Evolutionary conservation across 176 grass and related monocot genomes (phyloP).

Genomic region (Aegilops bicornis): DNA sequence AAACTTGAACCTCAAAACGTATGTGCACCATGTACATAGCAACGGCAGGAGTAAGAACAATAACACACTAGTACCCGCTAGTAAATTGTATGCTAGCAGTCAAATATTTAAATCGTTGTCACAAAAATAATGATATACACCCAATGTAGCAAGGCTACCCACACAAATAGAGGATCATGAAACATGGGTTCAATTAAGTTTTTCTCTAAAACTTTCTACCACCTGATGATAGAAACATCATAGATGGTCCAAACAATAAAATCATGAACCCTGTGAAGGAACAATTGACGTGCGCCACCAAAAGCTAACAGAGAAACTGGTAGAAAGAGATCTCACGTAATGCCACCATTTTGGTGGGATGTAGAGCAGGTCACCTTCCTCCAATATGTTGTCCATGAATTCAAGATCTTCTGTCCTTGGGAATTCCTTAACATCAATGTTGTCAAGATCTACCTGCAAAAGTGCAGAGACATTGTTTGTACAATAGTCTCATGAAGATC

Average conservation of each 20-base stretch:
- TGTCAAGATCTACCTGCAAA: slow-evolving; percentile 89
- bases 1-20: neutral
- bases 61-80: neutral
- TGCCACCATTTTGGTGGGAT: slow-evolving; percentile 98
- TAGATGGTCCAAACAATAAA: slow-evolving; percentile 25
- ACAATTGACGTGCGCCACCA: slow-evolving; percentile 59
- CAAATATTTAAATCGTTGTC: slow-evolving; percentile 29
- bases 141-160: neutral
- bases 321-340: slow-evolving; percentile 88
- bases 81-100: neutral
- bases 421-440: slow-evolving; percentile 56
- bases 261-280: slow-evolving; percentile 27
- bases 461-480: slow-evolving; percentile 40
- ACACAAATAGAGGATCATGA: slow-evolving; percentile 31
- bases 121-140: slow-evolving; percentile 44
- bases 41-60: neutral
- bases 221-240: slow-evolving; percentile 26
- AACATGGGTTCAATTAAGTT: slow-evolving; percentile 16
- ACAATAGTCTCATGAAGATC: slow-evolving; percentile 6
- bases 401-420: slow-evolving; percentile 53
- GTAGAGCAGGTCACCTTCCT: slow-evolving; percentile 95
- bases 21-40: neutral
- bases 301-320: slow-evolving; percentile 90
- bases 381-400: slow-evolving; percentile 82
- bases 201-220: slow-evolving; percentile 12